phyloP scores from a whole-genome alignment of 1,284 basidiomycete genomes.

The Phlebopus sp. region DNA sequence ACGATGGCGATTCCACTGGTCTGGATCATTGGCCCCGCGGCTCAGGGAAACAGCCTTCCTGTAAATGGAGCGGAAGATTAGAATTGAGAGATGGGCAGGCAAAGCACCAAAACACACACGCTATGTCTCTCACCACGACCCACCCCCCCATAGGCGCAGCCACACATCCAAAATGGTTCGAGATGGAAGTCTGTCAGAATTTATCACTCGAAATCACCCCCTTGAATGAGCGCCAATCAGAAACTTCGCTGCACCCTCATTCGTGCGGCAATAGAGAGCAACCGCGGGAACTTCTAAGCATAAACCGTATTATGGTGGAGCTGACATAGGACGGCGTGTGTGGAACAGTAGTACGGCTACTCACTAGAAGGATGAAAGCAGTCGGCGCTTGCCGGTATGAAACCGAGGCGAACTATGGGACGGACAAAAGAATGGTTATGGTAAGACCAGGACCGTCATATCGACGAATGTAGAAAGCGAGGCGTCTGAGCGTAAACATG shows the following conservation, averaged over 20 bases:
- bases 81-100: too few species aligned
- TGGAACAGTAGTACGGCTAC: slow-evolving; percentile 9
- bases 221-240: neutral
- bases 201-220: slow-evolving; percentile 7
- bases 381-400: slow-evolving; percentile 6
- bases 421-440: slow-evolving; percentile 16
- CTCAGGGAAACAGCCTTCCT: slow-evolving; percentile 32
- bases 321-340: slow-evolving; percentile 7
- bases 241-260: slow-evolving; percentile 12
- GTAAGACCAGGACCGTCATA: slow-evolving; percentile 5
- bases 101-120: slow-evolving; percentile 19
- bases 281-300: slow-evolving; percentile 6
- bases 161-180: slow-evolving; percentile 19
- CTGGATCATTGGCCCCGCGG: slow-evolving; percentile 30
- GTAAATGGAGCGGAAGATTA: slow-evolving; percentile 28
- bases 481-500: slow-evolving; percentile 4
- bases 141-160: slow-evolving; percentile 6
- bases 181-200: slow-evolving; percentile 13
- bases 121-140: too few species aligned
- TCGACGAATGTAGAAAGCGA: slow-evolving; percentile 9
- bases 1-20: slow-evolving; percentile 15
- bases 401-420: slow-evolving; percentile 20
- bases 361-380: slow-evolving; percentile 11
- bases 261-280: slow-evolving; percentile 20
- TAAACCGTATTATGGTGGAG: slow-evolving; percentile 19